Percentiles rank a stretch among this genome's conserved stretches.
phyloP scores from a whole-genome alignment of 2,329 filamentous ascomycete species.

The Botrytis pseudocinerea region DNA sequence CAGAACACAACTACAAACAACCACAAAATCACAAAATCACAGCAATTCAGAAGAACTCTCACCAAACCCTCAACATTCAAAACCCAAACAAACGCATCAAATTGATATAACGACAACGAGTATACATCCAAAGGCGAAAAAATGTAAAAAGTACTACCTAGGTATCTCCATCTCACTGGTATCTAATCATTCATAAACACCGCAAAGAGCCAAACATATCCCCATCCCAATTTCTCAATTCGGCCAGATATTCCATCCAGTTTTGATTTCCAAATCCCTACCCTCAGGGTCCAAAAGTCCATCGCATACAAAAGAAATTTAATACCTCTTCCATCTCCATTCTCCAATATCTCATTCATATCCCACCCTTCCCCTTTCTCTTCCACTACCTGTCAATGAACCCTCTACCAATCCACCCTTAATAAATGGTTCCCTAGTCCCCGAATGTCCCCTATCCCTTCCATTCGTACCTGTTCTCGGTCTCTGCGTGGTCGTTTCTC shows the following conservation, averaged over 20 bases:
- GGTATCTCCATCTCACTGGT: slow-evolving; percentile 5
- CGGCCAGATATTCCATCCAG: background rate
- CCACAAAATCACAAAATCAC: background rate
- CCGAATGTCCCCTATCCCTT: slow-evolving; percentile 20
- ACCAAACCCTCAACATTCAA: background rate
- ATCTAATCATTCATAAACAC: slow-evolving; percentile 17
- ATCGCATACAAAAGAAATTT: background rate
- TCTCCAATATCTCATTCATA: background rate
- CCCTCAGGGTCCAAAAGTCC: background rate
- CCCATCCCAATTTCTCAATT: background rate
- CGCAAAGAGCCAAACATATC: background rate
- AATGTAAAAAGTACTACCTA: background rate
- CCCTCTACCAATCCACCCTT: slow-evolving; percentile 27
- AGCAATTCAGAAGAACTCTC: background rate
- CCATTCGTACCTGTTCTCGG: slow-evolving; percentile 23
- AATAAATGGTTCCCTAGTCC: slow-evolving; percentile 25
- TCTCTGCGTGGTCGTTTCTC: slow-evolving; percentile 27
- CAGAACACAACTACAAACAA: too few species aligned
- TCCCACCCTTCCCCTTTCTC: background rate
- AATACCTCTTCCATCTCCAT: background rate
- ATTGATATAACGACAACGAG: background rate
- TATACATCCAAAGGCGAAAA: background rate
- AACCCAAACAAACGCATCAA: background rate
- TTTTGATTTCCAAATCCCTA: background rate
- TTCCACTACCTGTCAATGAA: background rate